Evolutionary conservation across 2,329 filamentous ascomycete species (phyloP).

Genomic region (Neonectria coccinea): DNA sequence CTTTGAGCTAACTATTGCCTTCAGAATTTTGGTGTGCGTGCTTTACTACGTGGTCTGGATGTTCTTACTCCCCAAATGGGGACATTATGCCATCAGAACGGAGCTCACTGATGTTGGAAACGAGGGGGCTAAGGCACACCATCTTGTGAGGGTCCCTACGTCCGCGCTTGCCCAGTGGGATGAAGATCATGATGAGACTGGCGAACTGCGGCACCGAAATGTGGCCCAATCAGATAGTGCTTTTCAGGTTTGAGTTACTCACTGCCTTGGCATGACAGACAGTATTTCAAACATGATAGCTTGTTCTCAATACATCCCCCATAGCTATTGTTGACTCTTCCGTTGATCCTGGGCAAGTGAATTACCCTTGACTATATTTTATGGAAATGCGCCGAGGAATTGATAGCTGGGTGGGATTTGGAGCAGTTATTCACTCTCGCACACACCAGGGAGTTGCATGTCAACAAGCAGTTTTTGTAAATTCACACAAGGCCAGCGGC

Average conservation of each 20-base stretch:
- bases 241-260: not conserved
- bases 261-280: not conserved
- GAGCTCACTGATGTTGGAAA: conserved; percentile 59
- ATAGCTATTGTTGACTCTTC: too few species aligned
- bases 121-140: conserved; percentile 55
- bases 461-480: not conserved
- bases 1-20: not conserved
- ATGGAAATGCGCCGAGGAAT: too few species aligned
- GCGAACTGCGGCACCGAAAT: conserved; percentile 31
- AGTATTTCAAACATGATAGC: not conserved
- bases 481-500: not conserved
- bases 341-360: too few species aligned
- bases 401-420: too few species aligned
- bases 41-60: conserved; percentile 73
- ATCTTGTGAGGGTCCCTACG: conserved; percentile 66
- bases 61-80: conserved; percentile 62
- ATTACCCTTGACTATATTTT: too few species aligned
- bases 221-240: not conserved
- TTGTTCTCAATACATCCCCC: not conserved
- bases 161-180: conserved; percentile 67
- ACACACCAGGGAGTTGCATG: not conserved
- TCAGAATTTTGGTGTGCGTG: conserved; percentile 63
- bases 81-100: conserved; percentile 67
- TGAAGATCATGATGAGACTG: conserved; percentile 64
- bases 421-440: too few species aligned